Conservation (phyloP, 1,139 yeast genomes). For the Saccharomyces hybrid region DNA sequence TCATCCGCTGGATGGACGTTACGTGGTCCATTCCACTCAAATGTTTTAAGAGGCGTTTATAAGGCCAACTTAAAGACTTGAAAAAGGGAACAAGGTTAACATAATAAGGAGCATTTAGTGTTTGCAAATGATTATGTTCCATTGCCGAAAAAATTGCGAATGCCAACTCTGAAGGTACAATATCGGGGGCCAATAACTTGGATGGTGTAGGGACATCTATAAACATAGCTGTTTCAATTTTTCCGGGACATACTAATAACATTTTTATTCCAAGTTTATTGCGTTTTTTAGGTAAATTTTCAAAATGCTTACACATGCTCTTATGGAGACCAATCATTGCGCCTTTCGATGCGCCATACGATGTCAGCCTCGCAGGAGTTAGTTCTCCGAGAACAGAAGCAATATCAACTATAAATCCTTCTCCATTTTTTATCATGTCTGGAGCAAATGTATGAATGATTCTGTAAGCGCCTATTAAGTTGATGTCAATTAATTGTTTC, state of each 20-base stretch:
- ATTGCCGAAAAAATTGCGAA: constrained; percentile 47
- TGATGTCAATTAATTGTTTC: constrained; percentile 53
- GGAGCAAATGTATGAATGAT: constrained; percentile 67
- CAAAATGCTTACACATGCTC: constrained; percentile 59
- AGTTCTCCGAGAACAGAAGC: constrained; percentile 79
- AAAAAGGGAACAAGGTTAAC: constrained; percentile 65
- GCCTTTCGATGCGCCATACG: constrained; percentile 86
- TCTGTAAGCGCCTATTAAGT: constrained; percentile 60
- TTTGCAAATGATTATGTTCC: constrained; percentile 56
- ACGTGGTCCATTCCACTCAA: constrained; percentile 27
- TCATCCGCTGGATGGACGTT: constrained; percentile 8
- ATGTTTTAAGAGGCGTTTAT: constrained; percentile 33
- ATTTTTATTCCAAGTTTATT: constrained; percentile 43
- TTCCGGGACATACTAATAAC: constrained; percentile 79
- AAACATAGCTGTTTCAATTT: constrained; percentile 67
- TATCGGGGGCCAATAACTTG: constrained; percentile 66
- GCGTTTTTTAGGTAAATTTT: constrained; percentile 39
- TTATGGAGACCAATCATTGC: constrained; percentile 82
- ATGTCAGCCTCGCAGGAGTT: constrained; percentile 71
- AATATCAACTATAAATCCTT: constrained; percentile 75
- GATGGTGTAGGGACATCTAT: constrained; percentile 65
- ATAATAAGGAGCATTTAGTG: constrained; percentile 65
- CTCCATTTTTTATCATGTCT: constrained; percentile 46
- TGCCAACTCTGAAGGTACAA: constrained; percentile 63
- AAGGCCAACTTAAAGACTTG: constrained; percentile 66